Base-by-base conservation (phyloP, 306 rosid genomes). In the Cucumis cinereus region DNA sequence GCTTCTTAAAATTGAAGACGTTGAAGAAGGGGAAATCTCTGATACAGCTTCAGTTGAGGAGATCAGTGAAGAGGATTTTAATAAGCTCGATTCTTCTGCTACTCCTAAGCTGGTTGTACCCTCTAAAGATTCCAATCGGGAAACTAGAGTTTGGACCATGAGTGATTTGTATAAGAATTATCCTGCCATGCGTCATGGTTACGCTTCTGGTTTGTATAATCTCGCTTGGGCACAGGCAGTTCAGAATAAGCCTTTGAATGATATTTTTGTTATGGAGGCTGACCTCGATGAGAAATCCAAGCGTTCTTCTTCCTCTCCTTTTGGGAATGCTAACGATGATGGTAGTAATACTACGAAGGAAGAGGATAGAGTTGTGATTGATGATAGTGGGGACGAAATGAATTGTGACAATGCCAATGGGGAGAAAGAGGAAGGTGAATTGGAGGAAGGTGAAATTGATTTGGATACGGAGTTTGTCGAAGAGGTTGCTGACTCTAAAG, bases 391-490 rank as follows among this genome's bases (percentile, higher is more conserved):
- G 14, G 91, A 88, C 12, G 91, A 85, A 53, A 78, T 66, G 61
- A 88, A 81, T 73, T 50, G 19, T 10, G 64, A 77, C 22, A 71
- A 78, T 58, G 54, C 83, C 64, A 86, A 86, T 84, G 83, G 62
- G 66, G 95, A 86, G 20, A 93, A 81, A 80, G 98, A 95, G 78
- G 99, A 94, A 24, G 99, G 96, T 62, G 99, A 94, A 77, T 79
- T 94, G 74, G 99, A 94, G 86, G 99, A 95, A 83, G 99, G 99
- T n/a, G 99, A 95, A 89, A 95, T 95, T 88, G 99, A 88, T 56
- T 84, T 87, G 81, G 99, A 91, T 53, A 84, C 90, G n/a, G 90
- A 89, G 69, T 62, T 71, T 7, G 64, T 64, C 1, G 80, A 50
- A 54, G 71, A 69, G 74, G 76, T 28, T 13, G 66, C 23, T 0